Evolutionary conservation across 495 filamentous ascomycete species (phyloP), one percentile per base, ranked within the genome.

Genomic region (Aspergillus taichungensis): DNA sequence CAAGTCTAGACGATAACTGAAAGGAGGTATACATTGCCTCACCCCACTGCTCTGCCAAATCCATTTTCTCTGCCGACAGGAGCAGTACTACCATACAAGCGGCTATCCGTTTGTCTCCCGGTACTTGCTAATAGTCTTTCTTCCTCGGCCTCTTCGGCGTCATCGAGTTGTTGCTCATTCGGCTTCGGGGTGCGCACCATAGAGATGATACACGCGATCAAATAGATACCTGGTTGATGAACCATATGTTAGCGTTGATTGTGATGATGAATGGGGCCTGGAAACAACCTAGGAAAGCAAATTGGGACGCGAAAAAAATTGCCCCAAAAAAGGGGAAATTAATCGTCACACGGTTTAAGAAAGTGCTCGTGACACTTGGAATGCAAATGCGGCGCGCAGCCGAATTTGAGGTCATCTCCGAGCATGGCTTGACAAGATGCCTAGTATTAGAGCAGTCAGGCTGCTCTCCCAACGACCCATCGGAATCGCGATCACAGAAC

Each of bases 271-370:
- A 18, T n/a, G 5, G 38, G 1, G 8, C 5, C 12, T 24, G 32
- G 40, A 36, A 14, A 28, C 38, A 63, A 75, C 79, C 88, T 37
- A 97, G 64, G 66, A 97, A 97, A 9, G 73, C 80, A 55, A 95
- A 95, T 58, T 97, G 94, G 0, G 87, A 85, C 90, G 89, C 97
- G 67, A 97, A 98, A 47, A 84, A 76, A 9, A 97, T 71, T 30
- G 79, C 84, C n/a, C 92, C 92, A 64, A 98, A 95, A 57, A 95
- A 85, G 11, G 94, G 91, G 72, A 88, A 98, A 65, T 91, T 92
- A 49, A 97, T 69, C n/a, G 87, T 94, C 32, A 96, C 76, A 29
- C 89, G 81, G 60, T 98, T 95, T 43, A 97, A 69, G 67, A 98
- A 95, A 0, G 87, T 95, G 45, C 84, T 89, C 53, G 84, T 83